Percentiles rank a stretch among this genome's conserved stretches.
phyloP scores from a whole-genome alignment of 345 rosid genomes.

The Bruguiera parviflora region DNA sequence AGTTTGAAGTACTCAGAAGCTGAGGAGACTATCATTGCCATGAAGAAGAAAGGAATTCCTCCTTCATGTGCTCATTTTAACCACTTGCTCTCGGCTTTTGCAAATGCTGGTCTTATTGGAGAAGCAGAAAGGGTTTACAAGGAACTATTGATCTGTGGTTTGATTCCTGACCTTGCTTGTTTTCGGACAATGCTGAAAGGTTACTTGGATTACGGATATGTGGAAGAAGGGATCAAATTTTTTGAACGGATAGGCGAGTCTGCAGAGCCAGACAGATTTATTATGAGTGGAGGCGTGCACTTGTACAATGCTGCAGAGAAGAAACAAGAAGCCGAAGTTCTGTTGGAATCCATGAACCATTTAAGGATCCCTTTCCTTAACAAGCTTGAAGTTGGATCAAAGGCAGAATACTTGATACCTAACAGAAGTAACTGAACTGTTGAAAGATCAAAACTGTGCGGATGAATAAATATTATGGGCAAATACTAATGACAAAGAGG shows the following conservation, averaged over 20 bases:
- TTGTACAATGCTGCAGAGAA: slow-evolving; percentile 48
- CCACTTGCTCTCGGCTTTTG: slow-evolving; percentile 46
- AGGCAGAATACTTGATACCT: background rate
- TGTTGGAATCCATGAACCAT: slow-evolving; percentile 32
- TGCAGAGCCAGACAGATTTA: slow-evolving; percentile 45
- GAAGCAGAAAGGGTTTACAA: slow-evolving; percentile 59
- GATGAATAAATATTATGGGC: too few relatives aligned
- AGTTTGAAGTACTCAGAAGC: slow-evolving; percentile 52
- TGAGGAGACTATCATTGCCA: slow-evolving; percentile 46
- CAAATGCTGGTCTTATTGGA: slow-evolving; percentile 49
- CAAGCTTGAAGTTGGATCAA: slow-evolving; percentile 36
- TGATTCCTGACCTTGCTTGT: slow-evolving; percentile 51
- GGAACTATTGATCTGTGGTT: slow-evolving; percentile 34
- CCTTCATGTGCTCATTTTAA: slow-evolving; percentile 55
- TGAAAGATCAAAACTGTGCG: too few relatives aligned
- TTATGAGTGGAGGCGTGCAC: slow-evolving; percentile 55
- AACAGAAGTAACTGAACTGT: background rate
- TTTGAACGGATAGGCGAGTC: slow-evolving; percentile 46
- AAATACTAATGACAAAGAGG: too few relatives aligned
- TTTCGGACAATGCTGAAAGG: slow-evolving; percentile 55
- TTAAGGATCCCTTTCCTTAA: slow-evolving; percentile 29
- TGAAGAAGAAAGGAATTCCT: slow-evolving; percentile 49
- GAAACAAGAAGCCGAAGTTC: slow-evolving; percentile 33
- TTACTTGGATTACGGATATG: slow-evolving; percentile 50
- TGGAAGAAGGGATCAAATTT: slow-evolving; percentile 49